Conservation (phyloP, 2,329 filamentous ascomycete genomes). For the Fusarium nygamai region DNA sequence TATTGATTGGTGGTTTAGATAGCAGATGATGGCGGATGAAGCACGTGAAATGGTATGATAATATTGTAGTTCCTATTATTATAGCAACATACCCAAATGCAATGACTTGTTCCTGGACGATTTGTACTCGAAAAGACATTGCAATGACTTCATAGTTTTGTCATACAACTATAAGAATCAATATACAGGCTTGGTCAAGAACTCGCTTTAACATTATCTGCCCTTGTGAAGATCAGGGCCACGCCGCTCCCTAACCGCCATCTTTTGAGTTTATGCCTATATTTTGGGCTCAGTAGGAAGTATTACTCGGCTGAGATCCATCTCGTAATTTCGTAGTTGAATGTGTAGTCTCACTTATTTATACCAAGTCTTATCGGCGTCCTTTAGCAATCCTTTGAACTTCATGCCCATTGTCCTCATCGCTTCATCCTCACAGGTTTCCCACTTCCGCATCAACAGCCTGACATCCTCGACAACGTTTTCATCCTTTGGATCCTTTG, state of each 20-base stretch:
- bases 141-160: accelerated
- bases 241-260: accelerated
- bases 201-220: neutral
- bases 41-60: constrained; percentile 20
- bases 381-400: neutral
- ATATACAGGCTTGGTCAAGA: neutral
- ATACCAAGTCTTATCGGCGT: constrained; percentile 4
- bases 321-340: neutral
- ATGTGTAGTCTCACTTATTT: neutral
- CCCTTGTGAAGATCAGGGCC: neutral
- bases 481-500: neutral
- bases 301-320: neutral
- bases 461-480: neutral
- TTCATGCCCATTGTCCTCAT: constrained; percentile 11
- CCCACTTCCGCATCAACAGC: constrained; percentile 24
- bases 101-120: neutral
- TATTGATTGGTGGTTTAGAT: constrained; percentile 29
- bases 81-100: neutral
- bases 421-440: neutral
- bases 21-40: constrained; percentile 22
- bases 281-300: neutral
- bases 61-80: constrained; percentile 29
- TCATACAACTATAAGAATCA: neutral
- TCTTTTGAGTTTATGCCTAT: neutral
- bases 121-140: neutral